Evolutionary conservation across 805 yeast species (phyloP), one percentile per base, ranked within the genome.

Genomic region (Cyberlindnera galapagoensis): DNA sequence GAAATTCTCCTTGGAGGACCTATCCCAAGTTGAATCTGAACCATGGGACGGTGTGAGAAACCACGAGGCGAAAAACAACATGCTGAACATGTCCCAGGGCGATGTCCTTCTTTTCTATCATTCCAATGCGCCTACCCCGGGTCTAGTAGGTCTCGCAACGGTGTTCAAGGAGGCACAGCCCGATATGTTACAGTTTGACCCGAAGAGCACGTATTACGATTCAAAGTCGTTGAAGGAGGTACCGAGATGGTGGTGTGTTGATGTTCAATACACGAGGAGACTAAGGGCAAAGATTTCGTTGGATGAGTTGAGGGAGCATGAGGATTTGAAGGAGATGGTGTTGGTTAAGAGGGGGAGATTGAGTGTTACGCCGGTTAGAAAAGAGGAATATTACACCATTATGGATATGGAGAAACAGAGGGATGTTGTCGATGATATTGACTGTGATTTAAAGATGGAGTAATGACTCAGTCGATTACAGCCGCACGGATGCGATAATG

Each of bases 11-110:
- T 53, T 73, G 6, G 56, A 55, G 7, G 71, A 65, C 19, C 51
- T 74, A 9, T 46, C 60, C 12, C 42, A 57, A 6, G 65, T 59
- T 7, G 56, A 49, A 5, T 38, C 38, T 2, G 70, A 68, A 31
- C 62, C 68, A n/a, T 74, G 80, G 80, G 73, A 71, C 39, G 80
- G 80, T 2, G 79, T 74, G 9, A 56, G 80, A 28, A 74, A 74
- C 46, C 65, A 65, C 38, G 79, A 73, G 51, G 79, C 80, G 1
- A 57, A 67, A 38, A 74, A 72, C 41, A 61, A 64, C 37, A 59
- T 74, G 63, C 43, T 62, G 13, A 53, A 56, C 23, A 74, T 74
- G 80, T 39, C 51, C 13, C 42, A 43, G 24, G 70, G 65, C 11
- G 80, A 74, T 36, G 33, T 62, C 7, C 65, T 68, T 17, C 56